These are phyloP conservation scores for Hypoxylon rickii DNA, from an alignment of 495 filamentous ascomycete species.

Conservation along the genomic window DNA sequence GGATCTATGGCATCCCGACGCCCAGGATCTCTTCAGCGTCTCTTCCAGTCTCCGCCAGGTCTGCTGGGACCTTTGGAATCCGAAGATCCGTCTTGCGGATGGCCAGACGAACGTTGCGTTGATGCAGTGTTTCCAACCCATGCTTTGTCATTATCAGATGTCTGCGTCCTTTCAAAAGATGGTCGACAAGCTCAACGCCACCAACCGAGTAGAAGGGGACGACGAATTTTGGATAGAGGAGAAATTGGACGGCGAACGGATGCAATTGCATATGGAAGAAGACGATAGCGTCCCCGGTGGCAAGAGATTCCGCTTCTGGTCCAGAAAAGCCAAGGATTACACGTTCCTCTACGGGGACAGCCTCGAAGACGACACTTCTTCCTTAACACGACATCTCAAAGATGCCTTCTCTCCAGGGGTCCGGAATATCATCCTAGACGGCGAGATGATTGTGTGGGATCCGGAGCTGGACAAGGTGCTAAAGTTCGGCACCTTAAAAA, in stretches of 20 bases:
- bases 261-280: constrained; percentile 92
- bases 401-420: constrained; percentile 80
- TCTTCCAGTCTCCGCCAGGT: constrained; percentile 88
- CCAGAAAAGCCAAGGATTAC: constrained; percentile 94
- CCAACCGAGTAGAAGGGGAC: constrained; percentile 61
- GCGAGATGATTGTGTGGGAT: constrained; percentile 99
- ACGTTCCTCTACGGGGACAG: constrained; percentile 88
- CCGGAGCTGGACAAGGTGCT: constrained; percentile 82
- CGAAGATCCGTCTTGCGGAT: constrained; percentile 70
- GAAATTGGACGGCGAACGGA: constrained; percentile 94
- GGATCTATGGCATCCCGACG: constrained; percentile 91
- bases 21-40: constrained; percentile 85
- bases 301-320: constrained; percentile 86
- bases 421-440: constrained; percentile 84
- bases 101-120: constrained; percentile 75
- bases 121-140: constrained; percentile 97
- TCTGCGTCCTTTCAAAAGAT: constrained; percentile 78
- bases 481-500: constrained; percentile 91
- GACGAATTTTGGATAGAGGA: constrained; percentile 95
- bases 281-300: constrained; percentile 71
- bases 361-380: constrained; percentile 74
- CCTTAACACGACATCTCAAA: constrained; percentile 78
- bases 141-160: constrained; percentile 95
- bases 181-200: constrained; percentile 64
- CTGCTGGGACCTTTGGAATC: constrained; percentile 92